Conservation (phyloP, 371 early-diverging fungal species). For the Actinomucor elegans region DNA sequence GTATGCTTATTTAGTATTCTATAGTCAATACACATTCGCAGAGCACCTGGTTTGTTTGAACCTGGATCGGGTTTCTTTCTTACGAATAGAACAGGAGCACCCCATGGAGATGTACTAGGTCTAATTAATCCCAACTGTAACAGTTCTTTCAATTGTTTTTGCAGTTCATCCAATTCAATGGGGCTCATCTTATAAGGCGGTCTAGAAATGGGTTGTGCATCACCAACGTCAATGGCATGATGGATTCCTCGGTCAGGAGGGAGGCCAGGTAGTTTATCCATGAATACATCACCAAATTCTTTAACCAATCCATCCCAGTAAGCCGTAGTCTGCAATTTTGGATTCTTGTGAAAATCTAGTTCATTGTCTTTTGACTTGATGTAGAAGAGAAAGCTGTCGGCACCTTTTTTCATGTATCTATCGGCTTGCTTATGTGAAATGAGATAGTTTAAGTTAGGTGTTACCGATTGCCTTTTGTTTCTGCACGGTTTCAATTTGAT, state of each 20-base stretch:
- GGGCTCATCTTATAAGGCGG: conserved; percentile 31
- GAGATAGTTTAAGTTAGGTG: conserved; percentile 2
- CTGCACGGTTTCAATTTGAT: too few relatives aligned
- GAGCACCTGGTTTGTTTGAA: neutral
- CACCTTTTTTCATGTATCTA: conserved; percentile 1
- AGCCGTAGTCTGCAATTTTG: neutral
- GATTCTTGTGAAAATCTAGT: too few relatives aligned
- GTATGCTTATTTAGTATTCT: too few relatives aligned
- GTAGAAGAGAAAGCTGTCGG: neutral
- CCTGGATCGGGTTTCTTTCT: neutral
- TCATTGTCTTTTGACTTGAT: neutral
- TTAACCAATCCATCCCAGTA: neutral
- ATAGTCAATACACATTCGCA: too few relatives aligned
- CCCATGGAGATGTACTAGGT: too few relatives aligned
- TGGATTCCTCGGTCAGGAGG: conserved; percentile 11
- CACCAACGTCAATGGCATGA: conserved; percentile 25
- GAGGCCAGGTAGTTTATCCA: conserved; percentile 8
- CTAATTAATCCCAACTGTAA: too few relatives aligned
- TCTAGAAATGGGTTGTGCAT: too few relatives aligned
- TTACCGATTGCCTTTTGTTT: too few relatives aligned
- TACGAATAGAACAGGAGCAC: too few relatives aligned
- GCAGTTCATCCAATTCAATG: conserved; percentile 25
- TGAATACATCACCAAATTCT: conserved; percentile 7
- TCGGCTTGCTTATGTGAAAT: conserved; percentile 12
- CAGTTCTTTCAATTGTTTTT: too few relatives aligned